Percentiles rank a stretch among this genome's conserved stretches.
Conservation (phyloP, 108 stramenopile genomes). For the Discostella stelligeroides region DNA sequence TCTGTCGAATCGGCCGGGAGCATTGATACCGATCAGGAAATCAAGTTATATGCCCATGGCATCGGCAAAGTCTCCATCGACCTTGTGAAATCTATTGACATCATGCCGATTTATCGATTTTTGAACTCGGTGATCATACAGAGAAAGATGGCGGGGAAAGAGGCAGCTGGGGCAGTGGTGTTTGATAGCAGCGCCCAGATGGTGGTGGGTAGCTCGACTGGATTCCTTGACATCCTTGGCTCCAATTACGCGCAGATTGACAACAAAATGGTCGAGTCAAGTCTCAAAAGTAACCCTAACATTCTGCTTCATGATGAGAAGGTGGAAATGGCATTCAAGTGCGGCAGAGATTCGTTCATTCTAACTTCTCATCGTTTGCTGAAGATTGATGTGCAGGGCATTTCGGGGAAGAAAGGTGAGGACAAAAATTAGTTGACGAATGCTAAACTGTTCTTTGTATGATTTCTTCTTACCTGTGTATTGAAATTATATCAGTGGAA, state of each 20-base stretch:
- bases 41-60: constrained; percentile 42
- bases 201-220: constrained; percentile 14
- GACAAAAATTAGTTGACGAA: neutral
- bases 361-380: constrained; percentile 44
- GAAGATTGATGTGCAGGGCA: constrained; percentile 54
- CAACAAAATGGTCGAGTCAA: constrained; percentile 24
- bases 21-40: constrained; percentile 44
- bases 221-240: constrained; percentile 57
- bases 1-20: constrained; percentile 53
- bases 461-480: neutral
- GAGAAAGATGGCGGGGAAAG: constrained; percentile 33
- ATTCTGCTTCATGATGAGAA: constrained; percentile 45
- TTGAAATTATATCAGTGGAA: constrained; percentile 24
- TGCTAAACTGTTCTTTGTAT: neutral
- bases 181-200: constrained; percentile 14
- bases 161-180: constrained; percentile 8
- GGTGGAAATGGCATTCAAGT: constrained; percentile 60
- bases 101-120: constrained; percentile 46
- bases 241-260: constrained; percentile 51
- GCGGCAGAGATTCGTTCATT: constrained; percentile 52
- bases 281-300: constrained; percentile 29
- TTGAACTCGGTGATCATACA: constrained; percentile 39
- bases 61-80: constrained; percentile 44
- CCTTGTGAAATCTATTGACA: constrained; percentile 41
- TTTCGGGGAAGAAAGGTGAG: constrained; percentile 45